phyloP scores from a whole-genome alignment of 768 basidiomycete genomes.

The Agrocybe chaxingu region DNA sequence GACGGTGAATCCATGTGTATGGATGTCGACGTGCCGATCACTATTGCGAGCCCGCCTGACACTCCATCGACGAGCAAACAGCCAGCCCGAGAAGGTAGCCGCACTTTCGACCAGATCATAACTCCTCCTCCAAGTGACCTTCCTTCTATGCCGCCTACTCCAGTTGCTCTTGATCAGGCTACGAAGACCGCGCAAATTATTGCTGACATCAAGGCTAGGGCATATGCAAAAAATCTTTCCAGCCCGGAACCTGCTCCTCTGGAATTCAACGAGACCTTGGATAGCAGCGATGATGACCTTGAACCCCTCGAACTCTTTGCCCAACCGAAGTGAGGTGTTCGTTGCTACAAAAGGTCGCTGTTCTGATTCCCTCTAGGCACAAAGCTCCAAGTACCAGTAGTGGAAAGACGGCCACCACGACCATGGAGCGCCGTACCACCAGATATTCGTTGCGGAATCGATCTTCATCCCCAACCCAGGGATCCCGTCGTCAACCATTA shows the following conservation, averaged over 20 bases:
- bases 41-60: neutral
- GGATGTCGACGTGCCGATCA: too few relatives aligned
- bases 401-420: neutral
- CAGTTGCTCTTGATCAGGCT: constrained; percentile 30
- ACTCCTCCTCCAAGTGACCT: constrained; percentile 22
- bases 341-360: neutral
- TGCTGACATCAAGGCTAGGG: constrained; percentile 62
- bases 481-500: neutral
- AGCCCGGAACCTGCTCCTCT: constrained; percentile 40
- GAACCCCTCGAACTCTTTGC: constrained; percentile 16
- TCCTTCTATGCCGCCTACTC: constrained; percentile 25
- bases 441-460: constrained; percentile 15
- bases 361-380: neutral
- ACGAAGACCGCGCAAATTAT: constrained; percentile 58
- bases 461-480: constrained; percentile 9
- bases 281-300: constrained; percentile 43
- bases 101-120: constrained; percentile 7
- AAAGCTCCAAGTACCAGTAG: neutral
- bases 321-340: constrained; percentile 9
- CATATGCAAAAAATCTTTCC: constrained; percentile 41
- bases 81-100: constrained; percentile 1
- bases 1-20: neutral
- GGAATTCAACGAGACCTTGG: constrained; percentile 42
- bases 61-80: neutral
- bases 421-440: neutral